Evolutionary conservation across 2,329 filamentous ascomycete species (phyloP).

Genomic region (Nigrospora osmanthi): DNA sequence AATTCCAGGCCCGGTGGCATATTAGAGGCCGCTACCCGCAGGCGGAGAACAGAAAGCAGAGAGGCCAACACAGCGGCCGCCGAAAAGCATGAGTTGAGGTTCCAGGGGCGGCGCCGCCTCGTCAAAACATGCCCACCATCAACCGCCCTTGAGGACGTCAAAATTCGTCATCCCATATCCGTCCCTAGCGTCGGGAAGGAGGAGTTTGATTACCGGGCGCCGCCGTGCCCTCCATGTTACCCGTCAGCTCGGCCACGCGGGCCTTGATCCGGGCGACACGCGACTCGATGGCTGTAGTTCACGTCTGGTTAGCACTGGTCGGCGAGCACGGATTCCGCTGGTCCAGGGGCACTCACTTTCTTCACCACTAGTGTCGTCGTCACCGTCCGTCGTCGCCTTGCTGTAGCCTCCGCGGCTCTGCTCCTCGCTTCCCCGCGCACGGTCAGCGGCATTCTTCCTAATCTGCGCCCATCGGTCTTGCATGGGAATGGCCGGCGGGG

Average conservation of each 20-base stretch:
- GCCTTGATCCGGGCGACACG: constrained; percentile 97
- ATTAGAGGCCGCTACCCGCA: constrained; percentile 6
- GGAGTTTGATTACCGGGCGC: constrained; percentile 26
- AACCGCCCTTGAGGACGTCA: constrained; percentile 4
- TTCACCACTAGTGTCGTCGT: constrained; percentile 90
- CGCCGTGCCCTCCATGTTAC: constrained; percentile 59
- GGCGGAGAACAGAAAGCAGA: background rate
- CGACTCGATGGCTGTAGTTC: constrained; percentile 77
- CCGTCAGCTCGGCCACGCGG: constrained; percentile 87
- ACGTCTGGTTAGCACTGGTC: constrained; percentile 13
- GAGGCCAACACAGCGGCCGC: background rate
- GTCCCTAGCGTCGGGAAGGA: constrained; percentile 24
- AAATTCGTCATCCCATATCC: constrained; percentile 15
- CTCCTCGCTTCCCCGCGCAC: constrained; percentile 60
- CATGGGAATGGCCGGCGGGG: constrained; percentile 26
- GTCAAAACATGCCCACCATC: background rate
- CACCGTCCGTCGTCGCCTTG: constrained; percentile 49
- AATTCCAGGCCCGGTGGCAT: constrained; percentile 8
- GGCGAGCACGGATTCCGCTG: background rate
- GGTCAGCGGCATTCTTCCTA: constrained; percentile 83
- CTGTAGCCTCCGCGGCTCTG: constrained; percentile 49
- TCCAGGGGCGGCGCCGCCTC: background rate
- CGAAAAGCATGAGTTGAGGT: background rate
- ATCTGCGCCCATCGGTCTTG: constrained; percentile 94
- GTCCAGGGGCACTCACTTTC: constrained; percentile 31